Percentiles rank a stretch among this genome's conserved stretches.
Conservation (phyloP, 345 rosid genomes). For the Euphorbia tirucalli region DNA sequence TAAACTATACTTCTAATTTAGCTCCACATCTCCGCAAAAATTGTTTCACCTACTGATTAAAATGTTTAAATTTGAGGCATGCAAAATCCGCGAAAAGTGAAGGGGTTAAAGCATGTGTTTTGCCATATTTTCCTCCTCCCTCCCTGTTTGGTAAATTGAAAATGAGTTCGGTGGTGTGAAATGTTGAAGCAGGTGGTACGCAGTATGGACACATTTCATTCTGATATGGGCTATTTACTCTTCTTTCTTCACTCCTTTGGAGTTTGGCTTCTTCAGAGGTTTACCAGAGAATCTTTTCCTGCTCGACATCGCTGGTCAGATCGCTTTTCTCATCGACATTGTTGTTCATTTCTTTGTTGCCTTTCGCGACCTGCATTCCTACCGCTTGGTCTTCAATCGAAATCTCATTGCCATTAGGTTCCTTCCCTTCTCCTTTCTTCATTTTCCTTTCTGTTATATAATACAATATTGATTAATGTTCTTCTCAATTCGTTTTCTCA, state of each 20-base stretch:
- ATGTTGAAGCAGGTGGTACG: conserved; percentile 51
- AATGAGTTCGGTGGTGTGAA: neutral
- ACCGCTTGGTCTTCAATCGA: conserved; percentile 49
- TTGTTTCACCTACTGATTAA: no score
- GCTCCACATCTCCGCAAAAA: no score
- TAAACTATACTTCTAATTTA: no score
- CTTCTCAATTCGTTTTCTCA: conserved; percentile 7
- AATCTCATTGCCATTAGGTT: conserved; percentile 62
- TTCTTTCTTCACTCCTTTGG: conserved; percentile 85
- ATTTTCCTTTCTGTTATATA: no score
- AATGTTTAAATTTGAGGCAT: no score
- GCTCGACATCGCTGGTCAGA: conserved; percentile 68
- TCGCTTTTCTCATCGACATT: conserved; percentile 71
- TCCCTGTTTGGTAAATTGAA: no score
- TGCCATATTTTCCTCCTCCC: no score
- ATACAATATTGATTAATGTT: neutral
- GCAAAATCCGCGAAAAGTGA: no score
- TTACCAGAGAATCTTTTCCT: conserved; percentile 64
- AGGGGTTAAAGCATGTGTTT: no score
- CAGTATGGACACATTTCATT: conserved; percentile 69
- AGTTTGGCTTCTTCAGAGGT: conserved; percentile 86
- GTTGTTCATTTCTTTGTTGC: conserved; percentile 61
- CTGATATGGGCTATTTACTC: conserved; percentile 82
- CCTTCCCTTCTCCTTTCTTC: neutral
- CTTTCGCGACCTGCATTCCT: conserved; percentile 54